A percentile compares a stretch with the other conserved stretches of the same genome.
Evolutionary conservation across 2,329 filamentous ascomycete species (phyloP).

Genomic region (Arthroderma sp.): DNA sequence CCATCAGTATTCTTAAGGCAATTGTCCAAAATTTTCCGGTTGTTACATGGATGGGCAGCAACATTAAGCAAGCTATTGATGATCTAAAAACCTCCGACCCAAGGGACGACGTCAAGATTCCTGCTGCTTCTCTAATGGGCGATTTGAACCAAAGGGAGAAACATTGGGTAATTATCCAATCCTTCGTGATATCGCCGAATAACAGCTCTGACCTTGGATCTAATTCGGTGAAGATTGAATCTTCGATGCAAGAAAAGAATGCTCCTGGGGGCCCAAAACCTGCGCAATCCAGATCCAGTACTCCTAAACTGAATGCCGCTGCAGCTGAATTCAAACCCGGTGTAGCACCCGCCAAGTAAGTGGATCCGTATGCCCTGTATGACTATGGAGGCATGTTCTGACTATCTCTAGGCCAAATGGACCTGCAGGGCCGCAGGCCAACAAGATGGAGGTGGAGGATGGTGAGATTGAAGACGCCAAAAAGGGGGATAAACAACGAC

Average conservation of each 20-base stretch:
- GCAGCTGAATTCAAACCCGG: constrained; percentile 30
- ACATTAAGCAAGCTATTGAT: constrained; percentile 31
- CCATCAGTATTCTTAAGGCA: constrained; percentile 74
- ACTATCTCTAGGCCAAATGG: constrained; percentile 19
- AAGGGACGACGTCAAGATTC: constrained; percentile 37
- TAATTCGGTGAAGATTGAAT: constrained; percentile 16
- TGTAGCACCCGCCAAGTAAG: constrained; percentile 21
- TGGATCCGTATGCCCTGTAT: constrained; percentile 8
- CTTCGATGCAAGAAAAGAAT: constrained; percentile 15
- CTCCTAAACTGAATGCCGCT: constrained; percentile 27
- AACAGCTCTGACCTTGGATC: constrained; percentile 11
- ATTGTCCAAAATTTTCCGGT: constrained; percentile 74
- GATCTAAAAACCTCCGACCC: constrained; percentile 29
- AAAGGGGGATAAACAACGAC: constrained; percentile 20
- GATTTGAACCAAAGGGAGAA: constrained; percentile 36
- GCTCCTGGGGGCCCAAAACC: constrained; percentile 16
- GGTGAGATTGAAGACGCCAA: constrained; percentile 35
- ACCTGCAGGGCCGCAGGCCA: constrained; percentile 13
- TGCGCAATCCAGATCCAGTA: constrained; percentile 19
- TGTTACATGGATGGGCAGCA: constrained; percentile 69
- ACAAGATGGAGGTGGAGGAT: constrained; percentile 30
- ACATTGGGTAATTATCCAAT: constrained; percentile 36
- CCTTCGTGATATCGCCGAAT: constrained; percentile 19
- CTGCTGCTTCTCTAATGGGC: constrained; percentile 36
- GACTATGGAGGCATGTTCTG: constrained; percentile 10